Evolutionary conservation across 202 grass and related monocot species (phyloP), one percentile per base, ranked within the genome.

Genomic region (Panicum hallii): DNA sequence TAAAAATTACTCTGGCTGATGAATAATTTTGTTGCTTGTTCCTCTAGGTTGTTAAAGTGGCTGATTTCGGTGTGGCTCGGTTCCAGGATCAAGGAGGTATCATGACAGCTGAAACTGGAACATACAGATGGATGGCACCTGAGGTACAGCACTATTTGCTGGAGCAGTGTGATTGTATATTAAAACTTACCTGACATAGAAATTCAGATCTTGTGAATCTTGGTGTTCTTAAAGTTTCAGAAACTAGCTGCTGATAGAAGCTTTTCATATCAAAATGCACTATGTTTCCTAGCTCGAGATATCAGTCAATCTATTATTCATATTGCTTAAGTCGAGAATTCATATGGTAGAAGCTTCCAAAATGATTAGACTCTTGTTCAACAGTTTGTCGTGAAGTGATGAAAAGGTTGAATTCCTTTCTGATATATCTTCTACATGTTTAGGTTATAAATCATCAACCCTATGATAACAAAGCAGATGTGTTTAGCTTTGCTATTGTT

Each of bases 61-160:
- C 95, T 83, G 95, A 98, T 86, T 95, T 98, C 89, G 95, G 95
- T 63, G 90, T 98, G 47, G 95, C 95, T 82, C 90, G 95, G 65
- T 89, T 90, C 78, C 89, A 95, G 61, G 88, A 91, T 92, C 95
- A 89, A 90, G 91, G 80, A 61, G 97, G 91, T 71, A 80, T 91
- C 55, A 99, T 99, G 97, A 99, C 97, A 45, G 93, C 93, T 42
- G 97, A 99, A 97, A 97, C 97, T 82, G 97, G 97, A 89, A 99
- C 97, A 49, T 99, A 99, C 72, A 89, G 93, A 88, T 99, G 97
- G 97, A 99, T 99, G 97, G 97, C 97, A 69, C 97, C 97, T 63
- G 97, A 99, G 97, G 97, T 94, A 85, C 28, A 41, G 41, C 28
- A 60, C 40, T 75, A 41, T 71, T 84, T 77, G 41, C 63, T 77